Evolutionary conservation across 192 early-diverging fungal genomes (phyloP), one percentile per base, ranked within the genome.

Genomic region (Phlyctochytrium bullatum): DNA sequence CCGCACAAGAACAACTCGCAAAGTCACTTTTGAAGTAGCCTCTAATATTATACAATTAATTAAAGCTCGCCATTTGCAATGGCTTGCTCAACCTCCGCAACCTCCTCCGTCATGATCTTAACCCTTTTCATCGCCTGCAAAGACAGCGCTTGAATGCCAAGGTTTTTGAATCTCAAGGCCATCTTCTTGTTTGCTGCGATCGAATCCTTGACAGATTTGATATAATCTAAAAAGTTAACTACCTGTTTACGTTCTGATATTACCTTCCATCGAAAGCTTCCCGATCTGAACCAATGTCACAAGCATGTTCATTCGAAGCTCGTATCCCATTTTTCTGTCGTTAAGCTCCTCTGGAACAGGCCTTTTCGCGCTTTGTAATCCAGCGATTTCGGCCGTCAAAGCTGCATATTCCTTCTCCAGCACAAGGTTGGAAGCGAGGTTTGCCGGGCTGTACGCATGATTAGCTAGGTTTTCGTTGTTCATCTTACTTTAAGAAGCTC

Each of bases 51-150:
- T 6, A 47, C 40, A 27, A 57, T 28, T 25, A 23, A 58, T 69
- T 34, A 69, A 29, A 71, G 29, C 3, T 71, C 62, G 0, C 69
- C 69, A 54, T 31, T 36, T 23, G 62, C 62, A 29, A 91, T 87
- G 0, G 85, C 88, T 54, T 75, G 83, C 70, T 88, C 87, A 2
- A 88, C 87, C 76, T 92, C 90, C 34, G 83, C 83, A 68, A 93
- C 81, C 72, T 94, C 92, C 31, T 79, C 76, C 57, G 82, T 76
- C 89, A 93, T 92, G 28, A 87, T 78, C 71, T 93, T 94, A 30
- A 81, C 80, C 40, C 91, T 71, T 36, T 31, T 66, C 25, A 94
- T 34, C 0, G 92, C 91, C 59, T 76, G 68, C 62, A 77, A 88
- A 1, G 91, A 89, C 66, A 91, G 72, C 50, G 89, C 86, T 36